Conservation (phyloP, 1,139 yeast species). For the Eremothecium cymbalariae region DNA sequence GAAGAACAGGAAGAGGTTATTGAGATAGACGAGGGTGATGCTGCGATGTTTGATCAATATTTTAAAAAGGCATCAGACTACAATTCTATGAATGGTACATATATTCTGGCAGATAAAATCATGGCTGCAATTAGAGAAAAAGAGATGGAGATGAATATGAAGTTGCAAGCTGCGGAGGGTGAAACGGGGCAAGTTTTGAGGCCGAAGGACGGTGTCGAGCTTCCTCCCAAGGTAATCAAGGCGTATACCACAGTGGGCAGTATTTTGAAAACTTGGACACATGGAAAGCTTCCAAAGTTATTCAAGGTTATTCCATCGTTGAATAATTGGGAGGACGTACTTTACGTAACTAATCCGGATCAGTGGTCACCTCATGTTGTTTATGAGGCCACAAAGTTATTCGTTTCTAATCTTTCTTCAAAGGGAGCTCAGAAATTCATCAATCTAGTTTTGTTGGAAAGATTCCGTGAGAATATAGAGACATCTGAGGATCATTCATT, state of each 20-base stretch:
- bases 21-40: slow-evolving; percentile 61
- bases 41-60: slow-evolving; percentile 60
- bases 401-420: slow-evolving; percentile 83
- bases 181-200: slow-evolving; percentile 26
- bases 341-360: slow-evolving; percentile 86
- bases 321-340: slow-evolving; percentile 90
- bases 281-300: slow-evolving; percentile 90
- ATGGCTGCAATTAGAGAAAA: slow-evolving; percentile 80
- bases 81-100: slow-evolving; percentile 37
- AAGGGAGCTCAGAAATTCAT: slow-evolving; percentile 84
- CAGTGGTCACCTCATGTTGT: slow-evolving; percentile 96
- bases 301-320: slow-evolving; percentile 91
- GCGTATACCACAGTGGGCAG: slow-evolving; percentile 91
- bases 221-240: slow-evolving; percentile 92
- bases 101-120: slow-evolving; percentile 83
- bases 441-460: slow-evolving; percentile 64
- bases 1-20: slow-evolving; percentile 48
- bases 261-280: slow-evolving; percentile 82
- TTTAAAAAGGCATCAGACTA: slow-evolving; percentile 40
- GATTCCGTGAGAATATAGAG: slow-evolving; percentile 78
- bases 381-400: slow-evolving; percentile 88
- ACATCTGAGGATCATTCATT: slow-evolving; percentile 56
- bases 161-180: slow-evolving; percentile 12
- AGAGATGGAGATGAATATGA: slow-evolving; percentile 35
- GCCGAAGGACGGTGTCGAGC: slow-evolving; percentile 48